These are phyloP conservation scores for Atractiella rhizophila DNA, from an alignment of 768 basidiomycete species.

Conservation along the genomic window DNA sequence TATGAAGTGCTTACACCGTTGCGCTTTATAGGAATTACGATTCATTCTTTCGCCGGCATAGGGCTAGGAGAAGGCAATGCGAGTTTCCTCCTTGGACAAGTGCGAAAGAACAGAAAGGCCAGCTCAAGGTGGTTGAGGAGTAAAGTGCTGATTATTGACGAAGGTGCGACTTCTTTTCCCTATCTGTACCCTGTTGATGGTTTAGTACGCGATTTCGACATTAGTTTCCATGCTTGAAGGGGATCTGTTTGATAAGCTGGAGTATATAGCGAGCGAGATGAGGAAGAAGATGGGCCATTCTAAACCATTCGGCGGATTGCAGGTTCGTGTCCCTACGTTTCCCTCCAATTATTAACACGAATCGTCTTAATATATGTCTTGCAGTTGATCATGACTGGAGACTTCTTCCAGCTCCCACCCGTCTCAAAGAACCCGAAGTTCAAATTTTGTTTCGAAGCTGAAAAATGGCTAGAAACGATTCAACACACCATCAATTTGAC, in stretches of 20 bases:
- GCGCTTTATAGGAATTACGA: too few relatives aligned
- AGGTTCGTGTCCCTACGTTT: too few relatives aligned
- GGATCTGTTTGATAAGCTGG: constrained; percentile 21
- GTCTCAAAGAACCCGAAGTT: constrained; percentile 26
- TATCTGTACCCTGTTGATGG: background rate
- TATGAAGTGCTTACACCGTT: too few relatives aligned
- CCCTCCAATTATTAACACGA: too few relatives aligned
- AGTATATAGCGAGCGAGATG: constrained; percentile 18
- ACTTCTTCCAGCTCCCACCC: constrained; percentile 25
- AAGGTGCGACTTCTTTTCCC: constrained; percentile 31
- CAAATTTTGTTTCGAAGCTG: constrained; percentile 81
- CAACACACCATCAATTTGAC: constrained; percentile 70
- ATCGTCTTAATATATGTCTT: too few relatives aligned
- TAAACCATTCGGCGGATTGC: constrained; percentile 21
- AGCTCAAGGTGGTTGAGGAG: constrained; percentile 53
- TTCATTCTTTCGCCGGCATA: constrained; percentile 89
- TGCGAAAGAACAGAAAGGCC: constrained; percentile 58
- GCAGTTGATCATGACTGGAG: constrained; percentile 29
- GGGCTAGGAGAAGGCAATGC: constrained; percentile 51
- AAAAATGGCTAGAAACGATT: constrained; percentile 46
- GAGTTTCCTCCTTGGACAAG: constrained; percentile 36
- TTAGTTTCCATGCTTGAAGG: constrained; percentile 30
- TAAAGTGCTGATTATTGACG: constrained; percentile 64
- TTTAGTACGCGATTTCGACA: background rate
- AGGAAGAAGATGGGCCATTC: constrained; percentile 19